phyloP scores from a whole-genome alignment of 371 early-diverging fungal species.

The Umbelopsis sp. region DNA sequence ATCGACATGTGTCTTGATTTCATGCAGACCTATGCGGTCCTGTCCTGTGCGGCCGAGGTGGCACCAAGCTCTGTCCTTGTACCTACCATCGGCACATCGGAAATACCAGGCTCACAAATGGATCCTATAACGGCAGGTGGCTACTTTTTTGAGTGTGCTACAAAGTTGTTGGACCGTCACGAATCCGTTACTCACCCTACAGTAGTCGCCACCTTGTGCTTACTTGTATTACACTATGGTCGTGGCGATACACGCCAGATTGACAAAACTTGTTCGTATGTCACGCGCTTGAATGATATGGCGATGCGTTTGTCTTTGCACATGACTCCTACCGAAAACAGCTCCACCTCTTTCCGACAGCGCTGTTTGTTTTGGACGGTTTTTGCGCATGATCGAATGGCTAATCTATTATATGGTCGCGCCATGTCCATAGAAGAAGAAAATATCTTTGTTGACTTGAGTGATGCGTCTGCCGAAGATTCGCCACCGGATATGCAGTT shows the following conservation, averaged over 20 bases:
- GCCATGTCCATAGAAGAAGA: conserved; percentile 10
- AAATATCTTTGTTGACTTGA: conserved; percentile 3
- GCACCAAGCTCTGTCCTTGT: conserved; percentile 2
- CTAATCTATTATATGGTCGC: conserved; percentile 3
- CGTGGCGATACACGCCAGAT: conserved; percentile 1
- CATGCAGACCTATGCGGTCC: not conserved
- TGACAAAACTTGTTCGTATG: conserved; percentile 12
- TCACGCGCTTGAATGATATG: conserved; percentile 18
- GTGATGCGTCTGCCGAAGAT: not conserved
- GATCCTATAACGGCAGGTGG: conserved; percentile 15
- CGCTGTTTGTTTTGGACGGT: conserved; percentile 18
- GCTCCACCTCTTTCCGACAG: conserved; percentile 11
- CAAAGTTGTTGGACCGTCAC: not conserved
- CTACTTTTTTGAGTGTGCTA: conserved; percentile 15
- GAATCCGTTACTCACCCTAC: conserved; percentile 1
- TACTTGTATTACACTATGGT: conserved; percentile 7
- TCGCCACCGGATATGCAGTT: not conserved
- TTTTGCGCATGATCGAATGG: conserved; percentile 7
- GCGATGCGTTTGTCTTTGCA: conserved; percentile 10
- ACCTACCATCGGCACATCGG: conserved; percentile 5
- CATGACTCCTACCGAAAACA: conserved; percentile 18
- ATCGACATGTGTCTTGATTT: conserved; percentile 11
- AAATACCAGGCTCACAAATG: conserved; percentile 7
- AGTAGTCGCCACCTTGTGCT: not conserved
- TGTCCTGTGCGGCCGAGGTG: conserved; percentile 3